Percentiles rank a stretch among this genome's conserved stretches.
These are phyloP conservation scores for Aspergillus sp. DNA, from an alignment of 2,329 filamentous ascomycete genomes.

Conservation along the genomic window DNA sequence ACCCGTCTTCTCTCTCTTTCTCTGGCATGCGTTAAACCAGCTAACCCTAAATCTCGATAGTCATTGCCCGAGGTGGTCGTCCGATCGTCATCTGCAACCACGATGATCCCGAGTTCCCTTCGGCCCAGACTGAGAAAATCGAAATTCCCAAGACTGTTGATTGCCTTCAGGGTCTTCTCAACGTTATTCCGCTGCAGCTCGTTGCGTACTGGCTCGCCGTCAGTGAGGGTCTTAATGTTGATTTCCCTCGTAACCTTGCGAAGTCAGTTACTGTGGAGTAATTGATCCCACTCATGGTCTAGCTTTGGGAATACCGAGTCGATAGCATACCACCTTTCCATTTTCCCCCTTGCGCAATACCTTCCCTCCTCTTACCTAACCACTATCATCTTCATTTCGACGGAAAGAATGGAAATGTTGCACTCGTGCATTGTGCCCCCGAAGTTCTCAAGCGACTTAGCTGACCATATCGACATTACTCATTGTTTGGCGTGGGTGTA, in stretches of 20 bases:
- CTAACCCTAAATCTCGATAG: conserved; percentile 36
- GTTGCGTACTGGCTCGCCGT: conserved; percentile 99
- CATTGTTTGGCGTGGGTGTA: no score
- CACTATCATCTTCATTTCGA: conserved; percentile 2
- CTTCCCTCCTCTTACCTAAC: background rate
- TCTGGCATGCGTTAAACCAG: no score
- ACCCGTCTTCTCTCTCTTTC: no score
- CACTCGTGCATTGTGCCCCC: background rate
- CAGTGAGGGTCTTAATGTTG: conserved; percentile 89
- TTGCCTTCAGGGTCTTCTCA: conserved; percentile 89
- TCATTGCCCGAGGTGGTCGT: conserved; percentile 89
- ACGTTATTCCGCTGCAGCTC: conserved; percentile 93
- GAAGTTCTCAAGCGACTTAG: background rate
- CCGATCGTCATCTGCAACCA: conserved; percentile 98
- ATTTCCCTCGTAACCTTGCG: conserved; percentile 96
- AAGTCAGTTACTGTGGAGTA: conserved; percentile 99
- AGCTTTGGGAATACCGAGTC: background rate
- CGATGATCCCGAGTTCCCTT: conserved; percentile 77
- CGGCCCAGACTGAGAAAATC: conserved; percentile 87
- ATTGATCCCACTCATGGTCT: conserved; percentile 11
- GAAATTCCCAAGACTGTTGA: conserved; percentile 95
- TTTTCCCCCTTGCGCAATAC: background rate
- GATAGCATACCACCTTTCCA: background rate
- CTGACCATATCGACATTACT: background rate
- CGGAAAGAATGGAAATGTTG: conserved; percentile 3